Evolutionary conservation across 139 green algal genomes (phyloP).

Genomic region (Choricystis sp.): DNA sequence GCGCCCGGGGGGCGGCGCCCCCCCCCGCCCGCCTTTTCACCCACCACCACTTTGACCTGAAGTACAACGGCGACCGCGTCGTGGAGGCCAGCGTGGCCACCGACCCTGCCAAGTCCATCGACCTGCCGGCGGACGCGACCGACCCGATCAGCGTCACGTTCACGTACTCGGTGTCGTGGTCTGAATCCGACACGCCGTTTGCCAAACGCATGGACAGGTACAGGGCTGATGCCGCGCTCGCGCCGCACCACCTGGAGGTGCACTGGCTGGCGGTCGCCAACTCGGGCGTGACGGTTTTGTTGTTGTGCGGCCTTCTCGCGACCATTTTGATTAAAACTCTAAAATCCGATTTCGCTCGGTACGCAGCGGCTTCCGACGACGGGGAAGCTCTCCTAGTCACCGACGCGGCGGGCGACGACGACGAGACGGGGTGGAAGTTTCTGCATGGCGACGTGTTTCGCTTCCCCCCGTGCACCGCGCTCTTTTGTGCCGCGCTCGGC

Average conservation of each 20-base stretch:
- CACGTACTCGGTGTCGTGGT: conserved; percentile 78
- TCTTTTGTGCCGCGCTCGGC: conserved; percentile 75
- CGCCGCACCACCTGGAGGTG: conserved; percentile 79
- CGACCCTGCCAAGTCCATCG: neutral
- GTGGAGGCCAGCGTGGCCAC: conserved; percentile 37
- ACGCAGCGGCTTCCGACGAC: conserved; percentile 28
- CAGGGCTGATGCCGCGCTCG: conserved; percentile 68
- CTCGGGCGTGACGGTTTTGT: conserved; percentile 84
- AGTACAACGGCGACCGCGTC: conserved; percentile 65
- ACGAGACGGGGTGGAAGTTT: conserved; percentile 75
- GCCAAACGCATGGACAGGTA: conserved; percentile 83
- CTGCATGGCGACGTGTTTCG: conserved; percentile 93
- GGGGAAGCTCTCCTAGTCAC: conserved; percentile 12
- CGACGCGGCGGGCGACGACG: conserved; percentile 22
- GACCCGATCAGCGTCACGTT: conserved; percentile 34
- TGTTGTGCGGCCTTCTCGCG: conserved; percentile 87
- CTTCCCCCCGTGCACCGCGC: conserved; percentile 50
- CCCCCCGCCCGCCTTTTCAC: conserved; percentile 68
- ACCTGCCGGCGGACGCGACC: conserved; percentile 1
- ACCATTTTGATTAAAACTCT: conserved; percentile 90
- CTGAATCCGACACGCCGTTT: conserved; percentile 39
- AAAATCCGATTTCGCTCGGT: conserved; percentile 88
- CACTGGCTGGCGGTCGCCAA: conserved; percentile 98
- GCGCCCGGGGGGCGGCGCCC: conserved; percentile 25
- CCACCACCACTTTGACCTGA: conserved; percentile 87